These are phyloP conservation scores for Irpex lacteus DNA, from an alignment of 1,284 basidiomycete genomes.

Conservation along the genomic window DNA sequence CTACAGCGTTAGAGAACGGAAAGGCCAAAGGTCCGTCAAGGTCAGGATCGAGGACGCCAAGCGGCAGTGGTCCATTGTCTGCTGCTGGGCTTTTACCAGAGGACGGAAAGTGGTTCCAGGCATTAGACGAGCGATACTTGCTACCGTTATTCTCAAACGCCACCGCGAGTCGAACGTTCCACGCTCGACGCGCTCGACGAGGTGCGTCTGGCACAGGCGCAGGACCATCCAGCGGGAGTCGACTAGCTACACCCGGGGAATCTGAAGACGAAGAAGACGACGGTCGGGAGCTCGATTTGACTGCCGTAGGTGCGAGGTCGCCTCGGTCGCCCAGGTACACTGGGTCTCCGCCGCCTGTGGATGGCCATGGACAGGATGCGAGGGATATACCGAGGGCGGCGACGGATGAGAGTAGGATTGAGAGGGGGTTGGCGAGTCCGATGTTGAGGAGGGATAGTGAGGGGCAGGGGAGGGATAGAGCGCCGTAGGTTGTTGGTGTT, in stretches of 20 bases:
- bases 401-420: slow-evolving; percentile 51
- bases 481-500: slow-evolving; percentile 9
- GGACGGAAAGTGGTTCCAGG: slow-evolving; percentile 93
- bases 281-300: slow-evolving; percentile 37
- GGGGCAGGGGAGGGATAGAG: slow-evolving; percentile 22
- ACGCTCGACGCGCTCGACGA: slow-evolving; percentile 66
- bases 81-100: slow-evolving; percentile 30
- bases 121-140: slow-evolving; percentile 92
- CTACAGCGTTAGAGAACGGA: slow-evolving; percentile 30
- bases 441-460: slow-evolving; percentile 46
- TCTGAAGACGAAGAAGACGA: slow-evolving; percentile 49
- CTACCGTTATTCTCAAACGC: slow-evolving; percentile 94
- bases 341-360: slow-evolving; percentile 5
- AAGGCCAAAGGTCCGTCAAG: slow-evolving; percentile 14
- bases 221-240: slow-evolving; percentile 28
- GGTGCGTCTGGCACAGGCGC: slow-evolving; percentile 33
- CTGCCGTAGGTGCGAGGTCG: slow-evolving; percentile 14
- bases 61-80: neutral
- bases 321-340: slow-evolving; percentile 5
- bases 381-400: slow-evolving; percentile 31
- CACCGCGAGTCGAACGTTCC: slow-evolving; percentile 85
- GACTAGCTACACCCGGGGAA: slow-evolving; percentile 44
- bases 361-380: slow-evolving; percentile 7
- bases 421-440: slow-evolving; percentile 56
- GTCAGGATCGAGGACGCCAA: slow-evolving; percentile 14